Conservation (phyloP, 345 rosid genomes). For the Lepidium africanum region DNA sequence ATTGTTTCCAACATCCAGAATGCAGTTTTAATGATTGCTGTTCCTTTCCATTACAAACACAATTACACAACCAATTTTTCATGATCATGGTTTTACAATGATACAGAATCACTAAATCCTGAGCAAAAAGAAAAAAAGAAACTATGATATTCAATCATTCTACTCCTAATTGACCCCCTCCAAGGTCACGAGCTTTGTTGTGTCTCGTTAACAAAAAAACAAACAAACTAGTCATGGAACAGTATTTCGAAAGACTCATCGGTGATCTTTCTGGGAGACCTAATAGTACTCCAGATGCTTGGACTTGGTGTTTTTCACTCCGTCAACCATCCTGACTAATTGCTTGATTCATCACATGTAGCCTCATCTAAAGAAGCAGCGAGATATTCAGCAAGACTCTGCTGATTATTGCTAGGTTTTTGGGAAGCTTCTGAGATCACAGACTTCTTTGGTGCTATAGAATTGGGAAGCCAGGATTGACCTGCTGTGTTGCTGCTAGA, state of each 20-base stretch:
- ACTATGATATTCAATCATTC: not conserved
- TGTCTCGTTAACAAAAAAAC: not conserved
- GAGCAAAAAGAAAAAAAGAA: not conserved
- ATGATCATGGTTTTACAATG: not conserved
- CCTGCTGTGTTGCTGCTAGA: constrained; percentile 16
- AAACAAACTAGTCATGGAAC: not conserved
- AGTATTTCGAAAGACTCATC: not conserved
- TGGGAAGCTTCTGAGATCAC: constrained; percentile 35
- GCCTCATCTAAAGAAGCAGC: constrained; percentile 72
- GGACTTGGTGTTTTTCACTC: not conserved
- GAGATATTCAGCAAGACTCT: constrained; percentile 79
- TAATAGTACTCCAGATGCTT: not conserved
- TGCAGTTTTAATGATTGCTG: not conserved
- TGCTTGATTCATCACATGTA: constrained; percentile 24
- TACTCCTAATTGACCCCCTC: not conserved
- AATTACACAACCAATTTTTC: not conserved
- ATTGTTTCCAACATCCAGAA: not conserved
- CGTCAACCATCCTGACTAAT: constrained; percentile 8
- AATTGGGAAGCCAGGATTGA: constrained; percentile 57
- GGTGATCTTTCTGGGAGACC: not conserved
- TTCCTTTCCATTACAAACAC: not conserved
- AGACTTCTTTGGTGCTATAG: constrained; percentile 41
- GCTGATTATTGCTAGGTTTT: constrained; percentile 35
- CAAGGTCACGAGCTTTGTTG: not conserved
- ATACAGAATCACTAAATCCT: not conserved